A percentile compares a stretch with the other conserved stretches of the same genome.
Evolutionary conservation across 202 grass and related monocot genomes (phyloP).

Genomic region (Saccharum hybrid): DNA sequence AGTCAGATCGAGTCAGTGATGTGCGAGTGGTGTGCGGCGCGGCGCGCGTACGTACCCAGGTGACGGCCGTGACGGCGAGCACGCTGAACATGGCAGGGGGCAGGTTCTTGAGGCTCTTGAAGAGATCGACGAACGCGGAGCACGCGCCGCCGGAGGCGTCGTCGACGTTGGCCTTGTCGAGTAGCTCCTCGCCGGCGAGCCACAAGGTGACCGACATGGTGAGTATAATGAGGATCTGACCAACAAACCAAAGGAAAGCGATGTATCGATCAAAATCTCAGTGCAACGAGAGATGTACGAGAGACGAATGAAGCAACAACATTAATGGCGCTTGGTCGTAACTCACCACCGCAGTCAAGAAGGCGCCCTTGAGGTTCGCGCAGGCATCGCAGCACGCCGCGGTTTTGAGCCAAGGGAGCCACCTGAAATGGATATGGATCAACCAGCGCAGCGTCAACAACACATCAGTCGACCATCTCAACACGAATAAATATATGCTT

Average conservation of each 20-base stretch:
- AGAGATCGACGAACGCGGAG: constrained; percentile 47
- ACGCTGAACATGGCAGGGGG: constrained; percentile 76
- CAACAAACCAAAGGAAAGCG: too few relatives aligned
- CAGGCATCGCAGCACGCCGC: constrained; percentile 63
- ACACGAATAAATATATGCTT: neutral
- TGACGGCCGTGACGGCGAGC: constrained; percentile 76
- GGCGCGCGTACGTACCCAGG: constrained; percentile 59
- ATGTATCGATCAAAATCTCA: neutral
- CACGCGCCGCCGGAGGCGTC: neutral
- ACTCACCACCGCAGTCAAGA: constrained; percentile 66
- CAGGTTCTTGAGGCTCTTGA: constrained; percentile 72
- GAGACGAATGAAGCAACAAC: neutral
- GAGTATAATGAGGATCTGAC: constrained; percentile 62
- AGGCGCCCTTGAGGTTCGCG: constrained; percentile 62
- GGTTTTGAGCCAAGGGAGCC: constrained; percentile 48
- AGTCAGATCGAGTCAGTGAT: neutral
- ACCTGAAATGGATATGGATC: constrained; percentile 24
- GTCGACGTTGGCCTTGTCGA: constrained; percentile 25
- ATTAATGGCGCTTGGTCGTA: neutral
- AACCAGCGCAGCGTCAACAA: neutral
- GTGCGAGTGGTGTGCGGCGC: too few relatives aligned
- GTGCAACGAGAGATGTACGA: neutral
- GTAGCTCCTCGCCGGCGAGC: constrained; percentile 62
- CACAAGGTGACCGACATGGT: constrained; percentile 62
- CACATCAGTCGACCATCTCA: neutral